phyloP scores from a whole-genome alignment of 192 early-diverging fungal species.

The Podila clonocystis region DNA sequence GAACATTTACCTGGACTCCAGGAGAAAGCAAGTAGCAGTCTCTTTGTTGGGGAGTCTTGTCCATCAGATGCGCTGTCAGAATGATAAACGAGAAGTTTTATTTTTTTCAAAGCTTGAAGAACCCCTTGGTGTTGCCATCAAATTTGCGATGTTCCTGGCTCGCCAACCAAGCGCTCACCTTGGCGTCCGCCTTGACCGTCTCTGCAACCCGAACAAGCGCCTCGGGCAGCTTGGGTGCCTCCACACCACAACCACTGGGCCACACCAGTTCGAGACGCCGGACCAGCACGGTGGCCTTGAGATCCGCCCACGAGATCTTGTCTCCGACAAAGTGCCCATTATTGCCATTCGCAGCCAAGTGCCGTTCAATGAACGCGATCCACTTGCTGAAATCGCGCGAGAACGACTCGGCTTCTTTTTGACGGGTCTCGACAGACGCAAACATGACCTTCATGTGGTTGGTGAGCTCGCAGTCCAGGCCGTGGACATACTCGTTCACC shows the following conservation, averaged over 20 bases:
- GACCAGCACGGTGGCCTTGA: constrained; percentile 28
- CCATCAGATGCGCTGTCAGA: too few species aligned
- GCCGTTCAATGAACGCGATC: constrained; percentile 45
- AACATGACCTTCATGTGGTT: not conserved
- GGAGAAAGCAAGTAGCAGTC: too few species aligned
- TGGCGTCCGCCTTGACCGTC: not conserved
- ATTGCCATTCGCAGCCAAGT: constrained; percentile 60
- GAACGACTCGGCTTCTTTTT: not conserved
- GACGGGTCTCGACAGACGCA: constrained; percentile 19
- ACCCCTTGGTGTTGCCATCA: not conserved
- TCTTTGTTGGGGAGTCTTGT: too few species aligned
- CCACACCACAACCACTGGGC: not conserved
- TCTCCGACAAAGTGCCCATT: constrained; percentile 66
- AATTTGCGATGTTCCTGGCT: not conserved
- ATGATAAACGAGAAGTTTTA: too few species aligned
- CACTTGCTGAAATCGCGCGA: constrained; percentile 8
- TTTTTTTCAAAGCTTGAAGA: not conserved
- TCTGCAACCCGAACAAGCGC: not conserved
- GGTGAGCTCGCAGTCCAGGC: not conserved
- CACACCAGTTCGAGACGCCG: constrained; percentile 6
- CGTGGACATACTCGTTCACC: constrained; percentile 31
- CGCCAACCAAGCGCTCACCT: not conserved
- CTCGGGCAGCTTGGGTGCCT: not conserved
- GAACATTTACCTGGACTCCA: too few species aligned
- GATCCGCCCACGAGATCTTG: constrained; percentile 51